Base-by-base conservation (phyloP, 2,329 filamentous ascomycete genomes). In the Aureobasidium melanogenum region DNA sequence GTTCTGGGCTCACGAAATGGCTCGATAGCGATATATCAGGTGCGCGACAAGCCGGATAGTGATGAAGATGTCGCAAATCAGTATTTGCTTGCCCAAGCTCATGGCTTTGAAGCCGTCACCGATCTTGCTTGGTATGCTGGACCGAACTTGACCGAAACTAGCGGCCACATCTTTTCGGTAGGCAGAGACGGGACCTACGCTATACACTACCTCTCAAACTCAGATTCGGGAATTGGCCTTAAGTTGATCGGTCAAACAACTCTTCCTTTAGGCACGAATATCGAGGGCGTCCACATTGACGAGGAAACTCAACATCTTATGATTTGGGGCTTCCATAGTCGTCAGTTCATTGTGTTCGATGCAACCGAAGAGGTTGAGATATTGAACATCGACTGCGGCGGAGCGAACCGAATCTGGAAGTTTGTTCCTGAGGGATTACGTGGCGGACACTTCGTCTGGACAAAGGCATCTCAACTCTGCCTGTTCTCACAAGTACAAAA, bases 271-370 rank as follows among this genome's bases (percentile, higher is more conserved):
- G 88, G 88, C 0, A 86, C 88, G 0, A 85, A 89, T 66, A 82
- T 97, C 39, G 89, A 95, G 71, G 85, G 86, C 0, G 81, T 87
- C 0, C 87, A 84, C 75, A 82, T 93, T 63, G 70, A 79, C 43
- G 38, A 44, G 67, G 62, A 67, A 1, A 72, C 72, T 0, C 72
- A 77, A 1, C 80, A 88, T 50, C 76, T 96, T 0, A 77, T 91
- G 30, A 76, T 96, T 14, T 89, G 87, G 70, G 93, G 93, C 3
- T 97, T 97, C 74, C 85, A 84, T 60, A 85, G 88, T 70, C 90
- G 85, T 64, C 79, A 84, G 50, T 95, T 97, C 69, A 78, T 96
- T 14, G 81, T 93, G 10, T 94, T 89, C 84, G 89, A 96, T 70
- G 85, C 89, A 69, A 85, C 84, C 0, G 77, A 77, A 1, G 85